Conservation (phyloP, 1,139 yeast species). For the Candida sp. region DNA sequence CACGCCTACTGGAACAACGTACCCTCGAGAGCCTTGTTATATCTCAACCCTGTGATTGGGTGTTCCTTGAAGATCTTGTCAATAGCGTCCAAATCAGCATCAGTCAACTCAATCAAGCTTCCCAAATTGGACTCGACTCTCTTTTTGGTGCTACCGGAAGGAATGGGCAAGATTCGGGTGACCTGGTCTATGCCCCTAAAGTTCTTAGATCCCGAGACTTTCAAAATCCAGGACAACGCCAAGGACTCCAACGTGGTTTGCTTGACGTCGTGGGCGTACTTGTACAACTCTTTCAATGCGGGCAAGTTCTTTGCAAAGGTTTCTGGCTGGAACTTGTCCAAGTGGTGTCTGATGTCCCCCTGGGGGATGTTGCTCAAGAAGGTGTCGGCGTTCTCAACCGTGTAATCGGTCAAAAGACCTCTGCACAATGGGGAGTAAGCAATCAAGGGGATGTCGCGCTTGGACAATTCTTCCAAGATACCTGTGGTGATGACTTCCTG, state of each 20-base stretch:
- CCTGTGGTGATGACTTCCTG: conserved; percentile 66
- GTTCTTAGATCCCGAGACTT: conserved; percentile 29
- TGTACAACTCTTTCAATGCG: conserved; percentile 47
- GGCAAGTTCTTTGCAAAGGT: conserved; percentile 54
- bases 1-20: conserved; percentile 14
- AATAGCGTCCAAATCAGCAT: conserved; percentile 55
- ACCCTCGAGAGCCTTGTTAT: conserved; percentile 16
- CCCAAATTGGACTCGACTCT: conserved; percentile 66
- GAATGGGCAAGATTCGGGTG: conserved; percentile 75
- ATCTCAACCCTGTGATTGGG: conserved; percentile 20
- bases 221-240: conserved; percentile 74
- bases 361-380: conserved; percentile 45
- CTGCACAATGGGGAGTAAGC: conserved; percentile 88
- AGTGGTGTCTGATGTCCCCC: conserved; percentile 55
- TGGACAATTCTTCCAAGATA: conserved; percentile 54
- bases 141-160: conserved; percentile 65
- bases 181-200: conserved; percentile 41
- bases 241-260: conserved; percentile 64
- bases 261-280: conserved; percentile 47
- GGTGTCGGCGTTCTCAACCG: conserved; percentile 40
- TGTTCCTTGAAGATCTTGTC: conserved; percentile 35
- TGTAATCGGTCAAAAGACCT: conserved; percentile 71
- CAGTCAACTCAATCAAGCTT: conserved; percentile 45
- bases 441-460: conserved; percentile 59
- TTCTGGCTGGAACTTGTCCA: conserved; percentile 67